Evolutionary conservation across 1,139 yeast genomes (phyloP), one percentile per base, ranked within the genome.

Genomic region (Hyphopichia fennica): DNA sequence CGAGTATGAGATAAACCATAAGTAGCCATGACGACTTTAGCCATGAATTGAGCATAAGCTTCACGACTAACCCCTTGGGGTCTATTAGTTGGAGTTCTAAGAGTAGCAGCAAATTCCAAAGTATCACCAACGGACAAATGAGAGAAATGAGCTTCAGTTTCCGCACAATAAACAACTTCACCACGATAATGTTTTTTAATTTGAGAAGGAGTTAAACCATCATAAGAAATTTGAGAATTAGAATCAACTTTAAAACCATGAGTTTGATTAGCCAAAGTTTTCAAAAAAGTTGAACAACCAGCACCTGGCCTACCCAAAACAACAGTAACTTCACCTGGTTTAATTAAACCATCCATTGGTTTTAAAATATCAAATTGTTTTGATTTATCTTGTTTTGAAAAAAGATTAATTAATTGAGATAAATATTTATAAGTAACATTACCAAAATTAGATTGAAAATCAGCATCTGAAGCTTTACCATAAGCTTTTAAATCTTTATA

Each of bases 231-330:
- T 11, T 41, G 61, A 4, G 88, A 73, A 25, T 77, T 77, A 35
- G 71, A 63, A 41, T 74, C 81, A 35, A 86, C 56, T 35, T 79
- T 65, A 59, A 85, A 87, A 38, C 95, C 95, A 57, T 84, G 81
- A 4, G 91, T 84, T 48, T 82, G 81, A 28, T 85, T 64, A 8
- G 91, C 78, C 46, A 87, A 74, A 0, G 93, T 76, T 54, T 85
- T 86, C 53, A 87, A 65, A 41, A 86, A 74, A 1, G 96, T 86
- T 2, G 95, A 77, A 63, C 95, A 87, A 44, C 96, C 96, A 22
- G 91, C 80, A 55, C 95, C 95, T 0, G 95, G 95, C 59, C 91
- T 78, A 35, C 95, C 95, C 33, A 86, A 65, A 1, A 86, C 95
- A 39, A 87, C 88, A 5, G 87, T 77, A 41, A 87, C 69, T 53